Evolutionary conservation across 2,329 filamentous ascomycete species (phyloP).

Genomic region (Aureobasidium uvarum): DNA sequence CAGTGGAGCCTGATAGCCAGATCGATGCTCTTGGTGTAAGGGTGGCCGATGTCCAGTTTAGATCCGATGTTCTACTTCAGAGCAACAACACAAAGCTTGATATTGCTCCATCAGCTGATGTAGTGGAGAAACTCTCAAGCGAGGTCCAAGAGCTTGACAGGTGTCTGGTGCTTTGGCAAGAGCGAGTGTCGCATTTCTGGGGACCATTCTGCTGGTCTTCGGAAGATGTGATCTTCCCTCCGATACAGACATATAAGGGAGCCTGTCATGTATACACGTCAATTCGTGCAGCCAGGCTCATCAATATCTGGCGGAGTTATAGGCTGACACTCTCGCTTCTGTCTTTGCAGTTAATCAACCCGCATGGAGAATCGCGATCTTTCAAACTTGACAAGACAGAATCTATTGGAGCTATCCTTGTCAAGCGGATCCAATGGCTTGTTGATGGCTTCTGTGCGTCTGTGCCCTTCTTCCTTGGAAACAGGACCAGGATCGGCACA

Average conservation of each 20-base stretch:
- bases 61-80: too few species aligned
- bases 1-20: background rate
- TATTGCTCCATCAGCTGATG: too few species aligned
- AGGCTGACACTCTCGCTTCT: background rate
- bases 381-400: background rate
- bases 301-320: conserved; percentile 15
- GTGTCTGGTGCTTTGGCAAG: background rate
- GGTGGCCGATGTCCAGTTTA: background rate
- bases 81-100: too few species aligned
- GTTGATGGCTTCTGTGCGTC: conserved; percentile 3
- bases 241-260: background rate
- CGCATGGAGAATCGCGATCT: background rate
- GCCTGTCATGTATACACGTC: background rate
- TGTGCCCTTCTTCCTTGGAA: conserved; percentile 3
- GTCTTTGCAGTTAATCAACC: background rate
- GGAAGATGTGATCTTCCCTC: background rate
- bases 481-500: conserved; percentile 9
- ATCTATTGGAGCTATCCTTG: background rate
- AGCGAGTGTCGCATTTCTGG: background rate
- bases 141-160: background rate
- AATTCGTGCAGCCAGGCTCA: background rate
- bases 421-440: background rate
- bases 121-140: too few species aligned
- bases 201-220: background rate
- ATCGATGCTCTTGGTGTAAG: background rate